Percentiles rank a stretch among this genome's conserved stretches.
These are phyloP conservation scores for Lindgomyces ingoldianus DNA, from an alignment of 495 filamentous ascomycete species.

Conservation along the genomic window DNA sequence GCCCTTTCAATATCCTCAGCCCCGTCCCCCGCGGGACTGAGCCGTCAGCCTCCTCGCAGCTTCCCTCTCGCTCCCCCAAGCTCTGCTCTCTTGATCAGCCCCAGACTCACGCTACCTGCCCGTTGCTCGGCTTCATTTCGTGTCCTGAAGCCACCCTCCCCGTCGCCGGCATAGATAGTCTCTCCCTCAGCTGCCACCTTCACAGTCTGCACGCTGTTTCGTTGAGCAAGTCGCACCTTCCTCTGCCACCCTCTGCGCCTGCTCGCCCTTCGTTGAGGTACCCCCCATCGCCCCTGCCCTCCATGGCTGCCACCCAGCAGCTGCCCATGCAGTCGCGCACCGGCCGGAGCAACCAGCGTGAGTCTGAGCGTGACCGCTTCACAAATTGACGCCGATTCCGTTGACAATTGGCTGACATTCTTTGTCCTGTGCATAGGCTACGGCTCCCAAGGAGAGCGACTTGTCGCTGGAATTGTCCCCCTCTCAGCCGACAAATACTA, in stretches of 20 bases:
- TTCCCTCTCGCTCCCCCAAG: constrained; percentile 1
- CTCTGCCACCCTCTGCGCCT: not conserved
- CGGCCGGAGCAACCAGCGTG: constrained; percentile 55
- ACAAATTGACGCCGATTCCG: not conserved
- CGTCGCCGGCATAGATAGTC: no score
- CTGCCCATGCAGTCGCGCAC: constrained; percentile 50
- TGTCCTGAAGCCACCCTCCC: not conserved
- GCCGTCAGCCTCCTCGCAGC: constrained; percentile 19
- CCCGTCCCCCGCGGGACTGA: constrained; percentile 52
- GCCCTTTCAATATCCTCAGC: constrained; percentile 47
- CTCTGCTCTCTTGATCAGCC: not conserved
- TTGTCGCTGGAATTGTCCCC: constrained; percentile 94
- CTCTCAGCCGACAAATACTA: constrained; percentile 70
- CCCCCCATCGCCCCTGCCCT: no score
- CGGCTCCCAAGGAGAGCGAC: constrained; percentile 84
- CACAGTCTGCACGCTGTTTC: not conserved
- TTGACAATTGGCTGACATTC: constrained; percentile 7
- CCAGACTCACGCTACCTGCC: not conserved
- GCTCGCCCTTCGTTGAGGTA: no score
- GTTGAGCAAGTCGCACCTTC: not conserved
- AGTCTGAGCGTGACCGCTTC: constrained; percentile 29
- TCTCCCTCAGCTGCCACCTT: not conserved
- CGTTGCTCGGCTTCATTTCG: not conserved
- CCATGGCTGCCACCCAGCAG: constrained; percentile 40
- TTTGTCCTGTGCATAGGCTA: constrained; percentile 71